phyloP scores from a whole-genome alignment of 768 basidiomycete genomes.

The Cyclocybe cylindracea region DNA sequence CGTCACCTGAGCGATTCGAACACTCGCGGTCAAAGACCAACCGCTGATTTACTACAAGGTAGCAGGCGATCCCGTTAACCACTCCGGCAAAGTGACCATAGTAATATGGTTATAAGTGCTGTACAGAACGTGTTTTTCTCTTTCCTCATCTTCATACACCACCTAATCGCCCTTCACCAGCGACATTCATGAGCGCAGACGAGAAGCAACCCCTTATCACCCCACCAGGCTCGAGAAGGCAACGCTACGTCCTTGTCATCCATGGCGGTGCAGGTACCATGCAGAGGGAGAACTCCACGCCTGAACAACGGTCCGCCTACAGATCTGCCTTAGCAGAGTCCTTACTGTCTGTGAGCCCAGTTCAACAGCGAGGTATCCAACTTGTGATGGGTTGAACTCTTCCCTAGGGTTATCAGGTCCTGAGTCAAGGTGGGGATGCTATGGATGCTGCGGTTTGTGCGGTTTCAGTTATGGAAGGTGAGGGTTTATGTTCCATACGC shows the following conservation, averaged over 20 bases:
- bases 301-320: conserved; percentile 60
- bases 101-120: background rate
- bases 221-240: background rate
- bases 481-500: conserved; percentile 5
- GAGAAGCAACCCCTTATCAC: conserved; percentile 21
- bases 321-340: conserved; percentile 54
- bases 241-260: conserved; percentile 55
- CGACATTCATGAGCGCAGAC: conserved; percentile 1
- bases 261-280: conserved; percentile 84
- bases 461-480: conserved; percentile 73
- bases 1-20: conserved; percentile 54
- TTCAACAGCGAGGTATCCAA: background rate
- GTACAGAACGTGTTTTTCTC: background rate
- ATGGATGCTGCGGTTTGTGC: conserved; percentile 83
- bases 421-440: conserved; percentile 72
- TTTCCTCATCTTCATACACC: too few relatives aligned
- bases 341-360: conserved; percentile 41
- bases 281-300: conserved; percentile 54
- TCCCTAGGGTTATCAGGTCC: conserved; percentile 57
- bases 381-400: background rate
- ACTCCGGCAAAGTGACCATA: conserved; percentile 90
- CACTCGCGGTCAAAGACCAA: conserved; percentile 49
- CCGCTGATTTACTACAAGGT: conserved; percentile 37
- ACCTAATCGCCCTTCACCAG: background rate
- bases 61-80: conserved; percentile 89